A percentile compares a stretch with the other conserved stretches of the same genome.
phyloP scores from a whole-genome alignment of 306 rosid genomes.

The Neltuma alba region DNA sequence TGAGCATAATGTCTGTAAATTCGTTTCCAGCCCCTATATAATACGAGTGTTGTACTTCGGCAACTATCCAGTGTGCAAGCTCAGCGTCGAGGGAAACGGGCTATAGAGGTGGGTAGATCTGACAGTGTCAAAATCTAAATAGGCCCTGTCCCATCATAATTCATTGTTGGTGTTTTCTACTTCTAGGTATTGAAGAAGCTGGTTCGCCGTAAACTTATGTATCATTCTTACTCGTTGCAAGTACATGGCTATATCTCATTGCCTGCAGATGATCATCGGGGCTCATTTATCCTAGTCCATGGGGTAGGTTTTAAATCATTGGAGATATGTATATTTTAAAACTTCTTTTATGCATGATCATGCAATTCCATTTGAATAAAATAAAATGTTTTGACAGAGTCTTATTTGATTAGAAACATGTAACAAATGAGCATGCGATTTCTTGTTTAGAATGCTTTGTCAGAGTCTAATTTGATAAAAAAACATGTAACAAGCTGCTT shows the following conservation, averaged over 20 bases:
- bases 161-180: conserved; percentile 31
- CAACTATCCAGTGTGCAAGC: conserved; percentile 81
- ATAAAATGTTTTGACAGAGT: conserved; percentile 16
- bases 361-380: conserved; percentile 9
- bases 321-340: conserved; percentile 8
- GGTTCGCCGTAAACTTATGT: conserved; percentile 74
- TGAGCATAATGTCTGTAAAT: conserved; percentile 33
- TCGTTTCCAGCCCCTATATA: conserved; percentile 74
- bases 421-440: background rate
- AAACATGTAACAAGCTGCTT: background rate
- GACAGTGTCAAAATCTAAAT: background rate
- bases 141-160: conserved; percentile 9
- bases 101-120: conserved; percentile 72
- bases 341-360: conserved; percentile 25
- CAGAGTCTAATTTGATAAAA: background rate
- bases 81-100: conserved; percentile 89
- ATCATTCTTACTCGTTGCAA: conserved; percentile 96
- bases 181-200: conserved; percentile 84
- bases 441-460: background rate
- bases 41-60: conserved; percentile 83
- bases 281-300: conserved; percentile 84
- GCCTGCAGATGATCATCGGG: conserved; percentile 57
- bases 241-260: conserved; percentile 88
- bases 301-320: conserved; percentile 65
- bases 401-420: background rate